Evolutionary conservation across 2,329 filamentous ascomycete species (phyloP), one percentile per base, ranked within the genome.

Genomic region (Fusarium stilboides): DNA sequence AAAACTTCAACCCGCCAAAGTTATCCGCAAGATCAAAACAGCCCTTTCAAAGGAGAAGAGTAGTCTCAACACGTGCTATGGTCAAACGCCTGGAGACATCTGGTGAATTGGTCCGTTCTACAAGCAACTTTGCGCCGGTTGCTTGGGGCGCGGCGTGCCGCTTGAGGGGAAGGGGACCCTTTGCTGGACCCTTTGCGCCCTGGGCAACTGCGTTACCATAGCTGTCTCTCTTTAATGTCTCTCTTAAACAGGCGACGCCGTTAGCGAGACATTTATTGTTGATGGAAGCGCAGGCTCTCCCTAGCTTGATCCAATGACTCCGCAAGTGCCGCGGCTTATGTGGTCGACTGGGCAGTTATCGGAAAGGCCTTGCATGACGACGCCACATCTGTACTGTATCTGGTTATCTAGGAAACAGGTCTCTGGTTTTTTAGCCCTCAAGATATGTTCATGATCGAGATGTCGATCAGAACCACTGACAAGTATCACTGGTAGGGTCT

Each of bases 211-310:
- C 47, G 36, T 44, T 54, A 15, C 57, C 46, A 44, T 43, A 39
- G 20, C 28, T 34, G 13, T n/a, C 28, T 31, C 28, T 31, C 28
- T 31, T 13, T 12, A 31, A 31, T 31, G 28, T 31, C 20, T 20
- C 31, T 47, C 34, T 36, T 28, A 37, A 52, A 53, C 51, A 31
- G 15, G 45, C 33, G 40, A 40, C 19, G 44, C 31, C 26, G 24
- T 20, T 31, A 42, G 49, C 49, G 53, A 70, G 53, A 51, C 49
- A 43, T 46, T 63, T 67, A 8, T 15, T 54, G 33, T 34, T 50
- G 20, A 44, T 45, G 45, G 52, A 26, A 28, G 50, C 39, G 50
- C 26, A 54, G 20, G 20, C 39, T 50, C 40, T 39, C 42, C 51
- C 59, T 43, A 34, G 28, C 52, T 53, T 47, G 37, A 26, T 24